phyloP scores from a whole-genome alignment of 2,329 filamentous ascomycete genomes.

The Fusarium redolens region DNA sequence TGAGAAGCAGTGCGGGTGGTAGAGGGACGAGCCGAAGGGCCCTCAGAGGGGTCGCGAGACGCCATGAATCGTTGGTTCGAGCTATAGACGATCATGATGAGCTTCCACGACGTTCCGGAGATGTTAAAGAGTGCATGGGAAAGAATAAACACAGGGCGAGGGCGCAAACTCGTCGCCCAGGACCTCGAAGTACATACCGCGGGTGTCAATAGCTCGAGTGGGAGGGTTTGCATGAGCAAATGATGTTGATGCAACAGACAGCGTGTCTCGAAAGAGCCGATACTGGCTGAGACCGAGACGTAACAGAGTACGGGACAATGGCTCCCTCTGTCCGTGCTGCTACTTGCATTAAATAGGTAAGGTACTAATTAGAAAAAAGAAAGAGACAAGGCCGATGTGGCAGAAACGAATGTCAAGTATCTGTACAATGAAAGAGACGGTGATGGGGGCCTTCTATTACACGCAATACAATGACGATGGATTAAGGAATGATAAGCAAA shows the following conservation, averaged over 20 bases:
- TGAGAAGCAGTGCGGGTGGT: slow-evolving; percentile 48
- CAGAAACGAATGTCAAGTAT: slow-evolving; percentile 22
- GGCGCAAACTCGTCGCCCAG: slow-evolving; percentile 10
- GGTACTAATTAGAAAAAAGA: not conserved
- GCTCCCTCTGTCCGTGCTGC: slow-evolving; percentile 13
- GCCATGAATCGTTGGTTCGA: slow-evolving; percentile 49
- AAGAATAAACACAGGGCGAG: not conserved
- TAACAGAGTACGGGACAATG: slow-evolving; percentile 2
- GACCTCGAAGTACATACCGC: slow-evolving; percentile 33
- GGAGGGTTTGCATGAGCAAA: slow-evolving; percentile 24
- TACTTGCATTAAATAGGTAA: not conserved
- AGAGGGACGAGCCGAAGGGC: slow-evolving; percentile 47
- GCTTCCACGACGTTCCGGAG: slow-evolving; percentile 17
- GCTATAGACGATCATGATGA: slow-evolving; percentile 47
- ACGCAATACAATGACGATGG: slow-evolving; percentile 19
- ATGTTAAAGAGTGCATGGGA: not conserved
- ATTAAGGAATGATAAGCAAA: slow-evolving; percentile 32
- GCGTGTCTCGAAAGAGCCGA: slow-evolving; percentile 42
- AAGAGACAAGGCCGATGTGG: not conserved
- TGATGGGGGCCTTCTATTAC: slow-evolving; percentile 6
- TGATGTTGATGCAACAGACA: slow-evolving; percentile 41
- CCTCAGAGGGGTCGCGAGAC: slow-evolving; percentile 45
- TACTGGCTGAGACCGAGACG: slow-evolving; percentile 15
- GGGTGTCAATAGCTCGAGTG: slow-evolving; percentile 16
- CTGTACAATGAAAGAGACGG: slow-evolving; percentile 7